Base-by-base conservation (phyloP, 169 alveolate species). In the Toxoplasma gondii region DNA sequence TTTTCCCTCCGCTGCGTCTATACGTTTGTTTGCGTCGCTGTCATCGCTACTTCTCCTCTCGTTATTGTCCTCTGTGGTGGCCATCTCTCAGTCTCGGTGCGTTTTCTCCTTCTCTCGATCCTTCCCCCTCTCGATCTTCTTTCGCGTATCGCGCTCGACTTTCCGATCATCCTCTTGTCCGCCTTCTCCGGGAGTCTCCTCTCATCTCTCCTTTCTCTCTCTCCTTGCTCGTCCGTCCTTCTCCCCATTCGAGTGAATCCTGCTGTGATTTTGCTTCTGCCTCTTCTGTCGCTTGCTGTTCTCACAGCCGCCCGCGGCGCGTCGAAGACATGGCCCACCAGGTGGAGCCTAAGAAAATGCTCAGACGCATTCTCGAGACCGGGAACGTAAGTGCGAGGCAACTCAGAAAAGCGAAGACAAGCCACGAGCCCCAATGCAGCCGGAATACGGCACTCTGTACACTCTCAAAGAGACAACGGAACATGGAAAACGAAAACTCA, bases 271-370 rank as follows among this genome's bases (percentile, higher is more conserved):
- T n/a, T 1, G 22, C 84, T n/a, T 78, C 49, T 78, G 10, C n/a
- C n/a, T 19, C n/a, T 78, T 78, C 39, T 78, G 86, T 78, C 58
- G 4, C 58, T 49, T 49, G 58, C 58, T 49, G 58, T 49, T 4
- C 1, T 36, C n/a, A 45, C 93, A 94, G 96, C 64, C 95, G 96
- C 27, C 96, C 96, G 34, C 88, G 91, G 22, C 69, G 69, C 80
- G 67, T 94, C 1, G 92, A 84, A 53, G 96, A 94, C 82, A 94
- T 94, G 34, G 82, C 93, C 29, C 96, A 94, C 91, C 96, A 94
- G 91, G 91, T 22, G 31, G 96, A 94, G 39, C 95, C 93, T 24
- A 91, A 87, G 91, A 78, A 86, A 0, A 88, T 91, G 67, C 95
- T 94, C 39, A 19, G 82, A 7, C 81, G 92, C 38, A 74, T 91